Percentiles rank a stretch among this genome's conserved stretches.
phyloP scores from a whole-genome alignment of 495 filamentous ascomycete genomes.

The Penicillium flavigenum region DNA sequence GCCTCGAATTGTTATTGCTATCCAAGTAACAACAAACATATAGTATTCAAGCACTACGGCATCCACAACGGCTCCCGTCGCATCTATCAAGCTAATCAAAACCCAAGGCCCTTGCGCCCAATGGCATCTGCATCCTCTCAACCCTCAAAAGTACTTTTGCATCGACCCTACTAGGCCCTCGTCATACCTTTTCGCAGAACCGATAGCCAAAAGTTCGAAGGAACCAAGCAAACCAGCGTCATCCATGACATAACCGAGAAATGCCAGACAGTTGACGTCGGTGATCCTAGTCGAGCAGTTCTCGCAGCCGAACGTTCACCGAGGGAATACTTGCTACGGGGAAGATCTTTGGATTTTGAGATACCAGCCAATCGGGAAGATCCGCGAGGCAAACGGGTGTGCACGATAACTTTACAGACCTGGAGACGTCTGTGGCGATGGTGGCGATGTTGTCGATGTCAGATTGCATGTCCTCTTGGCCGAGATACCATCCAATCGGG shows the following conservation, averaged over 20 bases:
- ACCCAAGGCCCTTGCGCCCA: neutral
- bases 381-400: slow-evolving; percentile 2
- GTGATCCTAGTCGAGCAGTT: slow-evolving; percentile 28
- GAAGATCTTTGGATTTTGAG: slow-evolving; percentile 7
- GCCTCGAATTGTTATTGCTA: neutral
- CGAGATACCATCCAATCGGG: slow-evolving; percentile 20
- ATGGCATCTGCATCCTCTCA: neutral
- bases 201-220: slow-evolving; percentile 18
- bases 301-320: slow-evolving; percentile 26
- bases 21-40: slow-evolving; percentile 13
- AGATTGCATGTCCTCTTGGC: neutral
- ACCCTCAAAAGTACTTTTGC: neutral
- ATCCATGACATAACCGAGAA: slow-evolving; percentile 16
- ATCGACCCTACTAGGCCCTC: neutral
- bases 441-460: neutral
- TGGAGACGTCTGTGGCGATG: slow-evolving; percentile 4
- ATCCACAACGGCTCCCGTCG: slow-evolving; percentile 24
- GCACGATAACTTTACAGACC: neutral
- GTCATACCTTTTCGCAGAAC: slow-evolving; percentile 22
- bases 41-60: slow-evolving; percentile 19
- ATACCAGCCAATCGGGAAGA: slow-evolving; percentile 20
- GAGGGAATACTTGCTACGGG: slow-evolving; percentile 28
- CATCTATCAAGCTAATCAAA: slow-evolving; percentile 8
- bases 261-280: slow-evolving; percentile 10
- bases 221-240: slow-evolving; percentile 18